Evolutionary conservation across 176 grass and related monocot species (phyloP).

Genomic region (Oryza punctata): DNA sequence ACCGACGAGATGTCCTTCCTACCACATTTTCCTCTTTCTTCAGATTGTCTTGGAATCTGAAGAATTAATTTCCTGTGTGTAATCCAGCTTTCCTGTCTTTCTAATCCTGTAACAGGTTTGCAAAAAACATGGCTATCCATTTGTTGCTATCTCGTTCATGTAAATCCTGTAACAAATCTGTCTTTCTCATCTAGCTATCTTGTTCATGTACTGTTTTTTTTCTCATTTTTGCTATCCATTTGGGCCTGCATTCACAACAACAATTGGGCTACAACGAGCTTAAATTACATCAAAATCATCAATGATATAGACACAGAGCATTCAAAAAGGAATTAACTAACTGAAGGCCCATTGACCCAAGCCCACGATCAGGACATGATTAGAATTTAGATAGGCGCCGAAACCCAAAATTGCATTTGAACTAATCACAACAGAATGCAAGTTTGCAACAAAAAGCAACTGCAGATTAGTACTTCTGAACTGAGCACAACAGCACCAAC

Average conservation of each 20-base stretch:
- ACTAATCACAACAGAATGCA: not conserved
- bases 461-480: not conserved
- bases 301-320: no score
- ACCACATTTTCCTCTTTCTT: not conserved
- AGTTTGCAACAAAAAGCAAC: slow-evolving; percentile 3
- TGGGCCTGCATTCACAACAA: not conserved
- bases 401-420: not conserved
- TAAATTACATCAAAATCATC: not conserved
- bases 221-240: not conserved
- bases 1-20: not conserved
- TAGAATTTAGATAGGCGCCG: no score
- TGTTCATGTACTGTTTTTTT: not conserved
- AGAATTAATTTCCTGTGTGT: not conserved
- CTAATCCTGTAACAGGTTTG: no score
- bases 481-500: not conserved
- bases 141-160: not conserved
- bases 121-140: not conserved
- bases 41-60: not conserved
- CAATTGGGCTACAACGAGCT: not conserved
- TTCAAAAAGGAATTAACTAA: no score
- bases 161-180: not conserved
- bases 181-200: not conserved
- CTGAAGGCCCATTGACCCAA: no score
- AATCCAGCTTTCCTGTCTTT: not conserved
- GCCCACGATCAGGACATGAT: no score